Evolutionary conservation across 2,329 filamentous ascomycete genomes (phyloP), one percentile per base, ranked within the genome.

Genomic region (Bipolaris oryzae): DNA sequence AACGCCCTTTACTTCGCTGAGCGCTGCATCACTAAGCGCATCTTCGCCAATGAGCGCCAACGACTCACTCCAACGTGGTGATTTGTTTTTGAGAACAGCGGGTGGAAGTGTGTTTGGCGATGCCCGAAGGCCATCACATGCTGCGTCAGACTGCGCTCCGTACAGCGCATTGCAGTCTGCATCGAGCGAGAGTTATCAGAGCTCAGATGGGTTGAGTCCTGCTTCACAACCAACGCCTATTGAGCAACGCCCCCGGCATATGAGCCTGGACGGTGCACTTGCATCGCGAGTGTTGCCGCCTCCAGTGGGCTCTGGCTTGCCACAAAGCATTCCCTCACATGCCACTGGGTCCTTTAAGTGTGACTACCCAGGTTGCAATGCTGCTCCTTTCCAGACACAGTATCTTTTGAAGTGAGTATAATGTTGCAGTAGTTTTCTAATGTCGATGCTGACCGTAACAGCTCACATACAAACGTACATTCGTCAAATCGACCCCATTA

Each of bases 321-420:
- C 67, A 33, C 68, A 37, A 20, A 41, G 67, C 46, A 57, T 74
- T 15, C 68, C 67, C 7, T 62, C 70, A 5, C 71, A 71, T 57
- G 63, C 67, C 7, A 46, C 67, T 15, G 70, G 70, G 3, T 68
- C 67, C 5, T 77, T 75, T 69, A 77, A 83, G 43, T 93, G 89
- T 72, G 76, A 67, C 78, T 78, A 82, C 70, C 77, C 80, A 7
- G 88, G 87, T 7, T 95, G 91, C 73, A 89, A 74, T 35, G 90
- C 90, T 1, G 76, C 81, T 28, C 87, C 91, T 0, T 95, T 95
- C 64, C 89, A 91, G 67, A 95, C 91, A 0, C 86, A 88, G 61
- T 88, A 88, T 76, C 80, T 94, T 9, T 79, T 94, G 20, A 94
- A 92, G 85, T 87, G 72, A 75, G 83, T 55, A 3, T 5, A 21